Conservation (phyloP, 2,329 filamentous ascomycete genomes). For the Epichloe sp. region DNA sequence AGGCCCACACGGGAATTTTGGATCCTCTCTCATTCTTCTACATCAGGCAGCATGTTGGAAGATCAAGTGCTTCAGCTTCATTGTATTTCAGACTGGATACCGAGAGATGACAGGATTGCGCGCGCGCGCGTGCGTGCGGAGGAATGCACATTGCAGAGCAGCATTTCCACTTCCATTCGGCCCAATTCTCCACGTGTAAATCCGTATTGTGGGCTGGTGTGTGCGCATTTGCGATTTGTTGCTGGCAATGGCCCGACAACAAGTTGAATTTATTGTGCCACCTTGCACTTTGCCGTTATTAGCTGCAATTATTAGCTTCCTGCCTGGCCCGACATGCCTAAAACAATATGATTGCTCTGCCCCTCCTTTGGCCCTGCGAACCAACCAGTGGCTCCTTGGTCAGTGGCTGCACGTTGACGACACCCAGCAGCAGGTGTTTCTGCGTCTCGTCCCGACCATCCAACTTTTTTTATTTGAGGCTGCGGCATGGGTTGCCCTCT, state of each 20-base stretch:
- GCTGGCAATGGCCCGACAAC: neutral
- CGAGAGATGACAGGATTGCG: neutral
- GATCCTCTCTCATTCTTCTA: neutral
- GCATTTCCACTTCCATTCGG: neutral
- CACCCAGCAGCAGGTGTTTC: slow-evolving; percentile 7
- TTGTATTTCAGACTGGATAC: neutral
- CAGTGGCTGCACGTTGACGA: slow-evolving; percentile 14
- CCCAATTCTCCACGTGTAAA: neutral
- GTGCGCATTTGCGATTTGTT: too few species aligned
- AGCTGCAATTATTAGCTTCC: neutral
- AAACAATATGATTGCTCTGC: neutral
- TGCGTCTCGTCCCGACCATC: slow-evolving; percentile 9
- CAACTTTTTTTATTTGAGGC: slow-evolving; percentile 3
- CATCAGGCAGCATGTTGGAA: neutral
- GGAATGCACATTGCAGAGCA: neutral
- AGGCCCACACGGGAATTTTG: too few species aligned
- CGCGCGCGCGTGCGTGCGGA: neutral
- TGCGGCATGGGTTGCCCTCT: neutral
- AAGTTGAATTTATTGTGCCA: neutral
- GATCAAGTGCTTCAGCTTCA: too few species aligned
- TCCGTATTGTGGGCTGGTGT: too few species aligned
- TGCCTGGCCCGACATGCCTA: neutral
- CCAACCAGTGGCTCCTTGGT: neutral
- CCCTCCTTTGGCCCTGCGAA: neutral
- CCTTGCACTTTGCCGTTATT: neutral